Evolutionary conservation across 108 stramenopile species (phyloP).

Genomic region (Skeletonema potamos): DNA sequence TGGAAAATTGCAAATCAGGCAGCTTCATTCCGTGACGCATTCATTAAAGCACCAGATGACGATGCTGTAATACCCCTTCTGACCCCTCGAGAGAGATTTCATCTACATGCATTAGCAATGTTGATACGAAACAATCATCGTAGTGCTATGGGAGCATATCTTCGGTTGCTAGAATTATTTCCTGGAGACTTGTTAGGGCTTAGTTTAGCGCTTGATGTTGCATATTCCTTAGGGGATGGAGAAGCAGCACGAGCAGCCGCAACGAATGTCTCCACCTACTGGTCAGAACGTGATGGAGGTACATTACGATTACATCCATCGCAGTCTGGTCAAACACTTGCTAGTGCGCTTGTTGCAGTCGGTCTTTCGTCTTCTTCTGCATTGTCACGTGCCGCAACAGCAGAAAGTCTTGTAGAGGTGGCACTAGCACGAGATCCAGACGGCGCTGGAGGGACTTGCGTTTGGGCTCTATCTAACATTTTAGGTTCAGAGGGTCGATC

Average conservation of each 20-base stretch:
- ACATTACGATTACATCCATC: slow-evolving; percentile 48
- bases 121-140: slow-evolving; percentile 65
- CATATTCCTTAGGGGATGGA: slow-evolving; percentile 68
- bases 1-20: slow-evolving; percentile 54
- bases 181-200: slow-evolving; percentile 82
- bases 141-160: slow-evolving; percentile 56
- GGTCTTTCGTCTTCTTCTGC: slow-evolving; percentile 69
- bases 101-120: slow-evolving; percentile 62
- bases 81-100: slow-evolving; percentile 61
- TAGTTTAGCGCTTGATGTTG: slow-evolving; percentile 75
- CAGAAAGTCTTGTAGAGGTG: slow-evolving; percentile 62
- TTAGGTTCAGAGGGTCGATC: slow-evolving; percentile 74
- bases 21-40: slow-evolving; percentile 27
- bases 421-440: slow-evolving; percentile 55
- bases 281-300: slow-evolving; percentile 69
- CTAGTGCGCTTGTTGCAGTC: slow-evolving; percentile 59
- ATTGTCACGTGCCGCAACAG: slow-evolving; percentile 39
- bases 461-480: slow-evolving; percentile 69
- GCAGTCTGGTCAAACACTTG: slow-evolving; percentile 70
- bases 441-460: slow-evolving; percentile 60
- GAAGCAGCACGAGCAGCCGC: slow-evolving; percentile 61
- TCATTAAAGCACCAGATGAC: neutral
- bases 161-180: slow-evolving; percentile 59
- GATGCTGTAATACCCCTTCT: slow-evolving; percentile 13
- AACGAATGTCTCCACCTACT: slow-evolving; percentile 76